Evolutionary conservation across 768 basidiomycete species (phyloP).

Genomic region (Leccinum boreale): DNA sequence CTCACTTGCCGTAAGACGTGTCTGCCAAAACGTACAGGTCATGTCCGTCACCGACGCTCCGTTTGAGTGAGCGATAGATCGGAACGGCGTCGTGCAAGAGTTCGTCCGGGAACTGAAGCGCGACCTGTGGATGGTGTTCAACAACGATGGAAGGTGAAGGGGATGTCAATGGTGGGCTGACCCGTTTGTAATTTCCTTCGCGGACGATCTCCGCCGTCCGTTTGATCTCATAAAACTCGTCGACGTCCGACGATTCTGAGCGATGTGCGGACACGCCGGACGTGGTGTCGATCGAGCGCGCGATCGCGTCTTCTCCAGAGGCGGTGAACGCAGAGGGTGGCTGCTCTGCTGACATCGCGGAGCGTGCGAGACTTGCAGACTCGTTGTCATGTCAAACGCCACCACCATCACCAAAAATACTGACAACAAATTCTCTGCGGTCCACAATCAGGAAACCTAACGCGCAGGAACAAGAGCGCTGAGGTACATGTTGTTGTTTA

Average conservation of each 20-base stretch:
- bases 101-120: conserved; percentile 95
- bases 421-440: background rate
- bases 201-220: conserved; percentile 61
- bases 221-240: conserved; percentile 72
- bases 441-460: background rate
- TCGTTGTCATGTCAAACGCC: background rate
- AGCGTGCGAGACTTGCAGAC: background rate
- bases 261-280: conserved; percentile 36
- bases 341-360: conserved; percentile 9
- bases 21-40: conserved; percentile 94
- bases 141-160: background rate
- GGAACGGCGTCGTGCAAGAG: conserved; percentile 83
- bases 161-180: conserved; percentile 32
- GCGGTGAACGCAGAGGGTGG: conserved; percentile 42
- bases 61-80: conserved; percentile 68
- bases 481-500: conserved; percentile 19
- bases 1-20: conserved; percentile 93
- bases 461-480: conserved; percentile 3
- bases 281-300: conserved; percentile 48
- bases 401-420: background rate
- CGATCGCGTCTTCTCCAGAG: conserved; percentile 63
- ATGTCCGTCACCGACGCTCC: conserved; percentile 36
- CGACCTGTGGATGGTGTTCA: conserved; percentile 48
- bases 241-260: conserved; percentile 39
- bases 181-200: conserved; percentile 65